Conservation (phyloP, 345 rosid genomes). For the Melaleuca alternifolia region DNA sequence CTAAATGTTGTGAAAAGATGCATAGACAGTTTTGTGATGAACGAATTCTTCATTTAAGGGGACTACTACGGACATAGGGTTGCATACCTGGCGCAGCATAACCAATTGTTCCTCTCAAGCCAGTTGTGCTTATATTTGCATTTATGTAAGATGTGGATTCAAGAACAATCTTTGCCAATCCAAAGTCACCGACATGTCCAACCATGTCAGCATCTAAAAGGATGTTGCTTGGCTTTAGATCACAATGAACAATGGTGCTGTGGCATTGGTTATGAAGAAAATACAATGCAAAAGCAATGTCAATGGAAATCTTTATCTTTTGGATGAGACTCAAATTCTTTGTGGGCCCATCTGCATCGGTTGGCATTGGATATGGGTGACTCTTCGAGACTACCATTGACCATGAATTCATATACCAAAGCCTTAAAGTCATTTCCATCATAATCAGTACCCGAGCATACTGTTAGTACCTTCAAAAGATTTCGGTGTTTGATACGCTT, state of each 20-base stretch:
- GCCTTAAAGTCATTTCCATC: too few species aligned
- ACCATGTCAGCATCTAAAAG: neutral
- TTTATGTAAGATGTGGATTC: neutral
- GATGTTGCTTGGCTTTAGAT: neutral
- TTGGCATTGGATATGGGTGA: neutral
- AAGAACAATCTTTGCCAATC: too few species aligned
- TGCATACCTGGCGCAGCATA: neutral
- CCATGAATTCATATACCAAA: too few species aligned
- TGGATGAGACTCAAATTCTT: neutral
- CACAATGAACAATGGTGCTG: constrained; percentile 5
- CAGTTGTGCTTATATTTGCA: neutral
- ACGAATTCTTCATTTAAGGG: neutral
- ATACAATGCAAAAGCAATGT: constrained; percentile 8
- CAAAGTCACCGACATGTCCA: neutral
- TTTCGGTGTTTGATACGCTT: too few species aligned
- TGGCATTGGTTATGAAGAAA: constrained; percentile 7
- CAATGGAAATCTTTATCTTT: neutral
- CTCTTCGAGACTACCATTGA: neutral
- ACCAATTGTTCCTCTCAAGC: neutral
- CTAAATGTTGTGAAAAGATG: neutral
- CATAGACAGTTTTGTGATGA: neutral
- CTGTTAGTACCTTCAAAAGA: too few species aligned
- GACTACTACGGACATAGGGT: neutral
- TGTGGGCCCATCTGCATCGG: neutral
- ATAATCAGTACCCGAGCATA: too few species aligned